phyloP scores from a whole-genome alignment of 176 grass and related monocot genomes.

The Chloris gayana region DNA sequence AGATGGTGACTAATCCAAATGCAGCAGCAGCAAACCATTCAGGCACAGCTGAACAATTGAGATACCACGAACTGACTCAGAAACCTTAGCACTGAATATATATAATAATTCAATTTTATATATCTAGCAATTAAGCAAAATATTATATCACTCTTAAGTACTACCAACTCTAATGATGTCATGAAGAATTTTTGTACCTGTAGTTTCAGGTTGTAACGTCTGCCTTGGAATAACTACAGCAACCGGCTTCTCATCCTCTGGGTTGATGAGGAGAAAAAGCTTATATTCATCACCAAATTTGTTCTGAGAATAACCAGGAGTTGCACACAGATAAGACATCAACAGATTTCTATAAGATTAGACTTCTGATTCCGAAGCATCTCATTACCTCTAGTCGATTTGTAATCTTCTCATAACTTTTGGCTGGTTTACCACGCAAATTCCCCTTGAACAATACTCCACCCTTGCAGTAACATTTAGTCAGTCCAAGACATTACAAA shows the following conservation, averaged over 20 bases:
- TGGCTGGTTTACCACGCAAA: slow-evolving; percentile 74
- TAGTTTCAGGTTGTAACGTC: slow-evolving; percentile 69
- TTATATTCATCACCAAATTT: slow-evolving; percentile 95
- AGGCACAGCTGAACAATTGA: slow-evolving; percentile 68
- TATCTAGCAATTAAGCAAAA: slow-evolving; percentile 1
- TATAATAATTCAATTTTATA: slow-evolving; percentile 11
- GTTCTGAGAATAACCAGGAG: slow-evolving; percentile 57
- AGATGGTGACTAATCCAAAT: slow-evolving; percentile 87
- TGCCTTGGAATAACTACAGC: slow-evolving; percentile 84
- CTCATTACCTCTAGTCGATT: slow-evolving; percentile 73
- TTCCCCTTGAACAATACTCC: slow-evolving; percentile 97
- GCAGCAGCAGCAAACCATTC: slow-evolving; percentile 91
- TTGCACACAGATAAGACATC: slow-evolving; percentile 18
- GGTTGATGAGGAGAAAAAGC: slow-evolving; percentile 92
- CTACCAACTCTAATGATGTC: not conserved
- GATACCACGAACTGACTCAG: slow-evolving; percentile 16
- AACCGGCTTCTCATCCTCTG: slow-evolving; percentile 91
- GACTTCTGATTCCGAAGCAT: slow-evolving; percentile 11
- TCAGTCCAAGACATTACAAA: slow-evolving; percentile 21
- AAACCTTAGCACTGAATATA: slow-evolving; percentile 20
- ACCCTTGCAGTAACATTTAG: slow-evolving; percentile 52
- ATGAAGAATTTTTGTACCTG: slow-evolving; percentile 49
- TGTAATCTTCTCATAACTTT: slow-evolving; percentile 93
- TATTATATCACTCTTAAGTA: slow-evolving; percentile 13
- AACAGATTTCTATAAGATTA: slow-evolving; percentile 1